Evolutionary conservation across 1,139 yeast genomes (phyloP).

Genomic region (Tardiomyces blankii): DNA sequence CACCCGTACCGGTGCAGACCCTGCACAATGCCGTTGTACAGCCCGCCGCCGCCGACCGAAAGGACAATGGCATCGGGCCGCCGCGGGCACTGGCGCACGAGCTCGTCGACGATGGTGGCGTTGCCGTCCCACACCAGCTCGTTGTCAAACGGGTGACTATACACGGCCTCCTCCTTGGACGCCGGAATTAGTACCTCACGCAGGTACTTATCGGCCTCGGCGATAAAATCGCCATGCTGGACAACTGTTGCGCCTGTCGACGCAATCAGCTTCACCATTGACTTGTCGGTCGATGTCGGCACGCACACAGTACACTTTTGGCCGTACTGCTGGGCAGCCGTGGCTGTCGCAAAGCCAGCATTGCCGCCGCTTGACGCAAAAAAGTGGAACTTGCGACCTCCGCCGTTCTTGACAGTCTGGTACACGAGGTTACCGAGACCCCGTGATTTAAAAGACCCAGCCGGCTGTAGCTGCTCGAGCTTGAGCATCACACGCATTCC

Average conservation of each 20-base stretch:
- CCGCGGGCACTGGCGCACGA: conserved; percentile 32
- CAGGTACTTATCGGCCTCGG: conserved; percentile 49
- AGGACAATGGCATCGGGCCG: conserved; percentile 51
- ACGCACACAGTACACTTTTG: conserved; percentile 54
- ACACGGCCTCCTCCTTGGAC: conserved; percentile 27
- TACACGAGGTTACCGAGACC: conserved; percentile 27
- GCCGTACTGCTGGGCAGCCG: conserved; percentile 34
- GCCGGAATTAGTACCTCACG: conserved; percentile 27
- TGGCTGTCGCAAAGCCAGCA: conserved; percentile 69
- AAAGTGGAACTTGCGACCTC: conserved; percentile 32
- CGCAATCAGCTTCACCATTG: conserved; percentile 34
- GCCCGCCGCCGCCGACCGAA: conserved; percentile 71
- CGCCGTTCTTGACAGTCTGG: conserved; percentile 13
- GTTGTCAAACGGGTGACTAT: conserved; percentile 62
- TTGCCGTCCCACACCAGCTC: conserved; percentile 66
- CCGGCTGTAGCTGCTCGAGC: conserved; percentile 55
- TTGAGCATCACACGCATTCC: conserved; percentile 39
- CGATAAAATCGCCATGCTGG: conserved; percentile 46
- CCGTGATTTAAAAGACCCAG: conserved; percentile 61
- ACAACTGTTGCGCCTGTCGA: conserved; percentile 46
- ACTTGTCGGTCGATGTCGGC: conserved; percentile 37
- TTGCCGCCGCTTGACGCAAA: conserved; percentile 72
- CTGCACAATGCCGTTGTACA: conserved; percentile 50
- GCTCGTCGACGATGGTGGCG: conserved; percentile 47
- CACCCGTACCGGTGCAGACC: conserved; percentile 40